Conservation (phyloP, 164 flowering plant genomes). For the Vitis amurensis region DNA sequence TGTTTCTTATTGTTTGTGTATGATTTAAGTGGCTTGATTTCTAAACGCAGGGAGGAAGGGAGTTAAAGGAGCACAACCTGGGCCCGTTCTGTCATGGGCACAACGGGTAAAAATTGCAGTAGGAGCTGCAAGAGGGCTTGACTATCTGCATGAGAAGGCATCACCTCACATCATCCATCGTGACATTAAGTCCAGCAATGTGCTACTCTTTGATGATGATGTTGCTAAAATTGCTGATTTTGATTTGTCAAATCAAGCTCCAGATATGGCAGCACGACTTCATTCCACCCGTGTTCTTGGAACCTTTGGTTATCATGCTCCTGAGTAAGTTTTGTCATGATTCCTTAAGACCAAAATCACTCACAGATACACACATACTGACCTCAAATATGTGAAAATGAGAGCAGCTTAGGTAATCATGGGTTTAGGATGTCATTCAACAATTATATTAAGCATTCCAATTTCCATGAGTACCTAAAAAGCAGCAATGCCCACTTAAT, state of each 20-base stretch:
- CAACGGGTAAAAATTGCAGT: conserved; percentile 89
- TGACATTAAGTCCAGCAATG: conserved; percentile 89
- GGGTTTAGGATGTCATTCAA: background rate
- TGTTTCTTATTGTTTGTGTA: background rate
- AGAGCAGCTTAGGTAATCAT: background rate
- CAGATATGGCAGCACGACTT: conserved; percentile 90
- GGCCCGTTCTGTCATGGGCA: conserved; percentile 79
- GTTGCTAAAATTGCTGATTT: conserved; percentile 88
- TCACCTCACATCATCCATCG: conserved; percentile 79
- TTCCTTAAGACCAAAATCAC: background rate
- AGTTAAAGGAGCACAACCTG: conserved; percentile 88
- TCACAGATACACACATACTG: background rate
- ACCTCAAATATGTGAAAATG: background rate
- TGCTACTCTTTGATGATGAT: conserved; percentile 79
- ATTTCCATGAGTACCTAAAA: background rate
- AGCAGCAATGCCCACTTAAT: background rate
- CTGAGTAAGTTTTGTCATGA: conserved; percentile 58
- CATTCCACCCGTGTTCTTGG: conserved; percentile 96
- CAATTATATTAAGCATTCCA: background rate
- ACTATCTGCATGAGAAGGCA: conserved; percentile 83
- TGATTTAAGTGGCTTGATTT: background rate
- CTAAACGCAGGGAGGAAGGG: conserved; percentile 71
- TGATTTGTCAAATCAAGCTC: conserved; percentile 89
- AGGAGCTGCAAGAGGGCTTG: conserved; percentile 96
- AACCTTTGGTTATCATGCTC: conserved; percentile 94